Conservation (phyloP, 352 stramenopile genomes). For the Elongisporangium undulatum region DNA sequence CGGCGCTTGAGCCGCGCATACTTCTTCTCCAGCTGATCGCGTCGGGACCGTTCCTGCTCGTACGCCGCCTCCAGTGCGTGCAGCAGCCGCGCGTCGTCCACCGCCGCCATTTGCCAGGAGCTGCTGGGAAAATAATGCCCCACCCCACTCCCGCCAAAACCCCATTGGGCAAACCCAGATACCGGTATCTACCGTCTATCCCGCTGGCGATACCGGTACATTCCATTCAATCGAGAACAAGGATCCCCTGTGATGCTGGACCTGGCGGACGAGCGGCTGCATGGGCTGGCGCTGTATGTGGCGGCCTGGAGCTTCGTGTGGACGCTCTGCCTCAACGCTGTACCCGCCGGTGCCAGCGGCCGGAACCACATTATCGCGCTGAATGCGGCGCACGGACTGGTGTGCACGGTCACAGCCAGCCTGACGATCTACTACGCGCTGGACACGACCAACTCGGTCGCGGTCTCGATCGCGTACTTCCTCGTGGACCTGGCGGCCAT, state of each 20-base stretch:
- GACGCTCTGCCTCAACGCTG: constrained; percentile 35
- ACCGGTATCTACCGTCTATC: background rate
- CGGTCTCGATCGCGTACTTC: constrained; percentile 63
- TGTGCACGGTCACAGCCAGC: constrained; percentile 45
- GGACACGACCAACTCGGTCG: constrained; percentile 55
- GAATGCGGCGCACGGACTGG: constrained; percentile 60
- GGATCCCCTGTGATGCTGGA: constrained; percentile 1
- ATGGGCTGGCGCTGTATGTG: constrained; percentile 23
- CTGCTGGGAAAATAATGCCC: background rate
- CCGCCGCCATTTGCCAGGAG: background rate
- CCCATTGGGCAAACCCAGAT: background rate
- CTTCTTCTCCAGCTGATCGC: constrained; percentile 59
- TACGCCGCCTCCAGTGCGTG: constrained; percentile 41
- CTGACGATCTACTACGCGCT: constrained; percentile 33
- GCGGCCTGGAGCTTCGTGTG: constrained; percentile 45
- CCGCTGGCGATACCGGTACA: background rate
- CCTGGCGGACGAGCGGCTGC: constrained; percentile 25
- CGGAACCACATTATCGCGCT: constrained; percentile 69
- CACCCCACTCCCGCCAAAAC: background rate
- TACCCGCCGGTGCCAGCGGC: constrained; percentile 31
- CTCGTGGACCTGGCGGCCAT: constrained; percentile 67
- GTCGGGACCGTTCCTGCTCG: constrained; percentile 39
- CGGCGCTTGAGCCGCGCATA: constrained; percentile 64
- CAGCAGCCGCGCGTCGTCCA: constrained; percentile 18
- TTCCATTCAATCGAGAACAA: background rate